Evolutionary conservation across 2,329 filamentous ascomycete genomes (phyloP).

Genomic region (Mycosphaerelloides madeirae): DNA sequence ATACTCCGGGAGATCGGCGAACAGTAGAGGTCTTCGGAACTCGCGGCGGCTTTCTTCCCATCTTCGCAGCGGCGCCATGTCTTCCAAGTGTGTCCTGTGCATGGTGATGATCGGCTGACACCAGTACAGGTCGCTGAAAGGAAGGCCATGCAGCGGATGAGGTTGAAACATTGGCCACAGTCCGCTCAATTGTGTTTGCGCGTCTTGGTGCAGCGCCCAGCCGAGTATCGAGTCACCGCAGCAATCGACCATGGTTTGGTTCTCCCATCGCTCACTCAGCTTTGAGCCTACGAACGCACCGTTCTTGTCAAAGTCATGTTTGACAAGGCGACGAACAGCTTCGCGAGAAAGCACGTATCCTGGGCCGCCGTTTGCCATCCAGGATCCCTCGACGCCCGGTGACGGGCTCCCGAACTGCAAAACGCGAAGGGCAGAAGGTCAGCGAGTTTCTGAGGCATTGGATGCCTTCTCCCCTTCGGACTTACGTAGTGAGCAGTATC

Average conservation of each 20-base stretch:
- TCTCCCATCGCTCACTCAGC: neutral
- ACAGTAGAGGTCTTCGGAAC: neutral
- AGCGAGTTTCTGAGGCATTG: too few relatives aligned
- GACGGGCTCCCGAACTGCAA: neutral
- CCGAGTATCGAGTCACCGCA: constrained; percentile 1
- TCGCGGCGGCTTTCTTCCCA: neutral
- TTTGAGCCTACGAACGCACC: neutral
- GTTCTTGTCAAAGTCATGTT: neutral
- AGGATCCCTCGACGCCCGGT: neutral
- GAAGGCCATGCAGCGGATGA: neutral
- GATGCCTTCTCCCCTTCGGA: too few relatives aligned
- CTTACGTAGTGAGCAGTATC: neutral
- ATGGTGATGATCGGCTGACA: neutral
- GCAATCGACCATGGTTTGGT: constrained; percentile 1
- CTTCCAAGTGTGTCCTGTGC: neutral
- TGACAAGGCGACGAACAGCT: too few relatives aligned
- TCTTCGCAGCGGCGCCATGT: constrained; percentile 1
- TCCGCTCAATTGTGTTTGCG: neutral
- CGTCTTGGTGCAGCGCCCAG: neutral
- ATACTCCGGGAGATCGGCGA: constrained; percentile 1
- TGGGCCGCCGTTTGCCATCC: constrained; percentile 6
- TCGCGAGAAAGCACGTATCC: constrained; percentile 2
- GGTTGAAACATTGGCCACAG: constrained; percentile 2
- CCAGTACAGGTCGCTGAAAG: neutral
- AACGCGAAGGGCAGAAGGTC: too few relatives aligned